A percentile compares a stretch with the other conserved stretches of the same genome.
Evolutionary conservation across 495 filamentous ascomycete species (phyloP).

Genomic region (Bathelium albidoporum): DNA sequence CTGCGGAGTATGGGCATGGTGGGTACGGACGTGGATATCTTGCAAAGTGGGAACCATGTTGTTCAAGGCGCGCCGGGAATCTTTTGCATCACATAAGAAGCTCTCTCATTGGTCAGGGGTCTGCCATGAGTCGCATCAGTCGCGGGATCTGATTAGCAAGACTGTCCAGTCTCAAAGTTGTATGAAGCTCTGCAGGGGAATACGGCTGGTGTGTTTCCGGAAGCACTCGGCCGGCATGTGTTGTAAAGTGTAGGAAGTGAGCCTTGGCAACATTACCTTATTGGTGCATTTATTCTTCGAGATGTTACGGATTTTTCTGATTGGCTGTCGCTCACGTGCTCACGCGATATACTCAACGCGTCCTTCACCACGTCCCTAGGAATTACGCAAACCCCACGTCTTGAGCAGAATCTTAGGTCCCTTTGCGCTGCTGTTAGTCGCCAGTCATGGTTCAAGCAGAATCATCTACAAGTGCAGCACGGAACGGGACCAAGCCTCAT

Average conservation of each 20-base stretch:
- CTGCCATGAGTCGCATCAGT: neutral
- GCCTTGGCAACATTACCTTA: neutral
- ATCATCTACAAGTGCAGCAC: constrained; percentile 65
- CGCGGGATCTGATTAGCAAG: too few species aligned
- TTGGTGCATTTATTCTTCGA: neutral
- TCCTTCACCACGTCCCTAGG: neutral
- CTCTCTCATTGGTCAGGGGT: neutral
- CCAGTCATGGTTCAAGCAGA: constrained; percentile 46
- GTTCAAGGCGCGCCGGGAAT: neutral
- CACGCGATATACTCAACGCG: neutral
- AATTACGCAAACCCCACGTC: neutral
- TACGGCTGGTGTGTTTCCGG: neutral
- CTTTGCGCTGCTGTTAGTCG: neutral
- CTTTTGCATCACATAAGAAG: neutral
- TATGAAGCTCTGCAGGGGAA: neutral
- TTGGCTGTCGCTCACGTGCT: neutral
- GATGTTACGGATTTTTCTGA: neutral
- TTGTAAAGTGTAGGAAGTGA: neutral
- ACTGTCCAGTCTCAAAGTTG: too few species aligned
- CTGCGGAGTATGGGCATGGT: neutral
- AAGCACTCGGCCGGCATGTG: neutral
- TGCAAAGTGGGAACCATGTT: neutral
- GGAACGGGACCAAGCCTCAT: constrained; percentile 54
- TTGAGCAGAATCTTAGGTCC: neutral
- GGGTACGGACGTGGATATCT: neutral